A percentile compares a stretch with the other conserved stretches of the same genome.
Conservation (phyloP, 352 stramenopile species). For the Phytopythium vexans region DNA sequence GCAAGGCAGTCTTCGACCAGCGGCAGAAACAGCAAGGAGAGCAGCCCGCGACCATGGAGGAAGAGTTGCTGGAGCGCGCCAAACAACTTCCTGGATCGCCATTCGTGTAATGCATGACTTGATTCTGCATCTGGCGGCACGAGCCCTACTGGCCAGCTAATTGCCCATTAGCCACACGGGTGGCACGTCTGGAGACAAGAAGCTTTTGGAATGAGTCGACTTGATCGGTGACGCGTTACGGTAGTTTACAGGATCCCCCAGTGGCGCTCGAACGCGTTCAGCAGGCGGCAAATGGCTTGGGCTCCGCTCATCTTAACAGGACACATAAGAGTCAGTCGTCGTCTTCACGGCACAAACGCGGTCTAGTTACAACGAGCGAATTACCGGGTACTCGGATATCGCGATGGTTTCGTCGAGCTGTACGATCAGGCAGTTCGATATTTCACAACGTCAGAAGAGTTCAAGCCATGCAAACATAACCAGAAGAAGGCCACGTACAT, state of each 20-base stretch:
- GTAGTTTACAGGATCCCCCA: conserved; percentile 97
- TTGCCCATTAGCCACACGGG: background rate
- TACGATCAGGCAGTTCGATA: background rate
- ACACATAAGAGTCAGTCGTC: background rate
- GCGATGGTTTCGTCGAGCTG: conserved; percentile 96
- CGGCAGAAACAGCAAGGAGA: conserved; percentile 91
- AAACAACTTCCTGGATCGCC: conserved; percentile 60
- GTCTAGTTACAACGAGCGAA: background rate
- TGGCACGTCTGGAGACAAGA: too few species aligned
- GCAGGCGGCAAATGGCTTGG: conserved; percentile 94
- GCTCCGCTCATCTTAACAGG: conserved; percentile 89
- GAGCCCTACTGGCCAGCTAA: background rate
- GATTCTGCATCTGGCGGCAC: background rate
- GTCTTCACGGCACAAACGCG: background rate
- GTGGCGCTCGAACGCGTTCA: conserved; percentile 97
- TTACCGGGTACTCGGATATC: conserved; percentile 96
- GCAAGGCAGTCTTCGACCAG: conserved; percentile 98
- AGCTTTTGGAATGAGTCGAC: too few species aligned
- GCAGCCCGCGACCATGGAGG: conserved; percentile 89
- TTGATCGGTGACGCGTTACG: conserved; percentile 2
- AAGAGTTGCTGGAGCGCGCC: conserved; percentile 93
- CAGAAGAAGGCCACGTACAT: conserved; percentile 55
- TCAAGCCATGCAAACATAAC: background rate
- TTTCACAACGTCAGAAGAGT: conserved; percentile 4
- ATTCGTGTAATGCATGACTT: conserved; percentile 9